phyloP scores from a whole-genome alignment of 805 yeast genomes.

The Isabelozyma heimii region DNA sequence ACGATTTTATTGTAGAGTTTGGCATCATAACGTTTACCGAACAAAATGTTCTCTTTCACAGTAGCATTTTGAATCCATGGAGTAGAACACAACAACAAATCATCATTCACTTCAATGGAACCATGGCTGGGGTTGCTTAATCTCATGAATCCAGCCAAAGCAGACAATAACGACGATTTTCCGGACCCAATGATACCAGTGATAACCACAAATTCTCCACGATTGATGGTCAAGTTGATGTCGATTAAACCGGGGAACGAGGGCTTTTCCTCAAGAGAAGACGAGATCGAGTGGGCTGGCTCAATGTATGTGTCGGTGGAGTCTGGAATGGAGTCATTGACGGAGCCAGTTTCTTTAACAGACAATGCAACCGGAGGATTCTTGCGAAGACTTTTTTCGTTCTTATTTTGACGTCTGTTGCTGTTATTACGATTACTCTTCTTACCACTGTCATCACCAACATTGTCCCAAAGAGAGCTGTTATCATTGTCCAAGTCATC shows the following conservation, averaged over 20 bases:
- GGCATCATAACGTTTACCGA: conserved; percentile 32
- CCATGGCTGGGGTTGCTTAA: conserved; percentile 16
- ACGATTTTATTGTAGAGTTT: conserved; percentile 25
- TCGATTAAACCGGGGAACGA: conserved; percentile 33
- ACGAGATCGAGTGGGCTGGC: conserved; percentile 5
- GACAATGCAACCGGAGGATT: neutral
- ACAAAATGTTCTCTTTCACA: conserved; percentile 36
- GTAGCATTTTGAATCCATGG: conserved; percentile 47
- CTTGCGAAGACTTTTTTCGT: neutral
- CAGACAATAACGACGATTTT: conserved; percentile 38
- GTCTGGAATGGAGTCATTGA: conserved; percentile 2
- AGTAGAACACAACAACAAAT: conserved; percentile 30
- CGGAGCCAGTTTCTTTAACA: neutral
- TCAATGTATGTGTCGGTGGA: conserved; percentile 10
- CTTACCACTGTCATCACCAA: conserved; percentile 8
- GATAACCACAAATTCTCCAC: conserved; percentile 37
- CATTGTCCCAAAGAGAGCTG: conserved; percentile 20
- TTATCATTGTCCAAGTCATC: conserved; percentile 14
- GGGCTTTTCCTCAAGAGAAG: conserved; percentile 2
- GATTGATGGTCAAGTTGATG: conserved; percentile 26
- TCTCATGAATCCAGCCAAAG: conserved; percentile 41
- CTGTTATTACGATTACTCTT: conserved; percentile 9
- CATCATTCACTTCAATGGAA: conserved; percentile 21
- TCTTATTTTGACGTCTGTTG: neutral
- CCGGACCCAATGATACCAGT: conserved; percentile 46